These are phyloP conservation scores for Alloascoidea hylecoeti DNA, from an alignment of 805 yeast genomes.

Conservation along the genomic window DNA sequence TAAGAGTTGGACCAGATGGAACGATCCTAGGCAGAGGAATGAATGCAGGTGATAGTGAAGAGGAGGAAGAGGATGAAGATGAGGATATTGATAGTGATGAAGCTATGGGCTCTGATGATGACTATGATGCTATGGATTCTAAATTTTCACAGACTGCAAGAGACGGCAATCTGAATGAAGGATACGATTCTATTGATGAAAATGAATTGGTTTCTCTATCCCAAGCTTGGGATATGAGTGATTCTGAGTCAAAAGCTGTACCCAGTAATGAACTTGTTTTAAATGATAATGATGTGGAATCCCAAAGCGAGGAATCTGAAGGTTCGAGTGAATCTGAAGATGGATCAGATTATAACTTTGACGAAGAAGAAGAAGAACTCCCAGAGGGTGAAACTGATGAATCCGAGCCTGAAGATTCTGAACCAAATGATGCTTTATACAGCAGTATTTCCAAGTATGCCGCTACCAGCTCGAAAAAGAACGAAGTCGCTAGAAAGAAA, in stretches of 20 bases:
- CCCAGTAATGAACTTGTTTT: constrained; percentile 6
- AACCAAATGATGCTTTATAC: constrained; percentile 1
- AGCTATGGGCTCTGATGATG: constrained; percentile 12
- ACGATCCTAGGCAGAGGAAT: constrained; percentile 14
- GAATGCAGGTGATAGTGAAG: constrained; percentile 15
- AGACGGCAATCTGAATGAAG: constrained; percentile 16
- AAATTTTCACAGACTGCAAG: too few species aligned
- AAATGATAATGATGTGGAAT: constrained; percentile 8
- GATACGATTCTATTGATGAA: constrained; percentile 14
- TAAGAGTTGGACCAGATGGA: constrained; percentile 8
- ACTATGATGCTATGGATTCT: constrained; percentile 24
- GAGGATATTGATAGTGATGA: constrained; percentile 21
- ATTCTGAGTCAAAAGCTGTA: constrained; percentile 6
- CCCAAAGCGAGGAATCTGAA: constrained; percentile 9
- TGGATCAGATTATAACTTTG: constrained; percentile 12
- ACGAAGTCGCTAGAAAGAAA: constrained; percentile 21
- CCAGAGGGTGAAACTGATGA: constrained; percentile 11
- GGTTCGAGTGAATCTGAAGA: constrained; percentile 10
- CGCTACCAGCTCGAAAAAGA: constrained; percentile 20
- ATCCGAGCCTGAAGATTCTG: constrained; percentile 13
- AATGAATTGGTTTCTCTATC: constrained; percentile 61
- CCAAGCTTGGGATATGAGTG: constrained; percentile 69
- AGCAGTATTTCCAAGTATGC: constrained; percentile 12
- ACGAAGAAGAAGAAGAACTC: constrained; percentile 13
- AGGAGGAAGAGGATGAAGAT: constrained; percentile 13